These are phyloP conservation scores for Aureobasidium zeae DNA, from an alignment of 2,329 filamentous ascomycete species.

Conservation along the genomic window DNA sequence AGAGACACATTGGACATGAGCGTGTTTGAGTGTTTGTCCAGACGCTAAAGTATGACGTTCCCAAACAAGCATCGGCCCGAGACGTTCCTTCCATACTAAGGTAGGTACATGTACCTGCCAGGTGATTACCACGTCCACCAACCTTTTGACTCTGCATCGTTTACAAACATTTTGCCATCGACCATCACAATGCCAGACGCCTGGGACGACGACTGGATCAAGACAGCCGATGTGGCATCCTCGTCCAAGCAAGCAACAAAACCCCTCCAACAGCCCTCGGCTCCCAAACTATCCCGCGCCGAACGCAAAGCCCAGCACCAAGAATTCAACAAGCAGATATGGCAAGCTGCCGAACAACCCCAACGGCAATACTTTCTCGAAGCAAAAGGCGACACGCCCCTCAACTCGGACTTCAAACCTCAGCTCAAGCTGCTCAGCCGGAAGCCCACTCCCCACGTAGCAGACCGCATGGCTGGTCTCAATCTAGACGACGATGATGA, in stretches of 20 bases:
- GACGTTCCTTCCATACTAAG: too few relatives aligned
- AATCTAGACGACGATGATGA: constrained; percentile 47
- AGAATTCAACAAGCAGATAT: constrained; percentile 75
- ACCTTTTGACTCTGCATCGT: too few relatives aligned
- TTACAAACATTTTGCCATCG: too few relatives aligned
- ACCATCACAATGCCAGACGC: constrained; percentile 55
- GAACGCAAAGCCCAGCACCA: constrained; percentile 72
- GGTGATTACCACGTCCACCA: too few relatives aligned
- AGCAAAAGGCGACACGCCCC: constrained; percentile 48
- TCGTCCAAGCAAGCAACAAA: constrained; percentile 19
- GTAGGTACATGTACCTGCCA: too few relatives aligned
- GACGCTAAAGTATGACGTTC: background rate
- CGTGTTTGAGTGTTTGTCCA: too few relatives aligned
- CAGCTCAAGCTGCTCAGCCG: constrained; percentile 77
- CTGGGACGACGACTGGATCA: constrained; percentile 90
- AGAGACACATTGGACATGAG: too few relatives aligned
- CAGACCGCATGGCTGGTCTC: constrained; percentile 43
- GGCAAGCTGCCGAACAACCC: constrained; percentile 79
- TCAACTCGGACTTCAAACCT: constrained; percentile 67
- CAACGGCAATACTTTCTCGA: constrained; percentile 69
- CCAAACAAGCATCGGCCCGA: background rate
- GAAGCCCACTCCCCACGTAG: constrained; percentile 56
- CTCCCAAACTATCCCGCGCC: constrained; percentile 55
- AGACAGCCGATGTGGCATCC: constrained; percentile 55
- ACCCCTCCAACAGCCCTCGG: constrained; percentile 26